phyloP scores from a whole-genome alignment of 192 early-diverging fungal species.

The Umbelopsis vinacea region DNA sequence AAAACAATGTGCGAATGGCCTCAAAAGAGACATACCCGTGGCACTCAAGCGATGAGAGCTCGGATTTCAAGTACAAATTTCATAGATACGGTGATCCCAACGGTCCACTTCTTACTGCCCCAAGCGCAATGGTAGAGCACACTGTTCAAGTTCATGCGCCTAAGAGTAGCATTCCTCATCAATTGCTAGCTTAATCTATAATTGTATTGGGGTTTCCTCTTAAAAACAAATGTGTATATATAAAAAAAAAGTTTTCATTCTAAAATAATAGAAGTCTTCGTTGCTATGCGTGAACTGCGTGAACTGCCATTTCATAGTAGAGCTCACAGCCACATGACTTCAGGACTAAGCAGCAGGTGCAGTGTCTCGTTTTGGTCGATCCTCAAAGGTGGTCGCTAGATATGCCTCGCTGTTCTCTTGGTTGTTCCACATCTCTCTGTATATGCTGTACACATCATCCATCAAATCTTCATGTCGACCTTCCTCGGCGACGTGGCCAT shows the following conservation, averaged over 20 bases:
- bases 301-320: background rate
- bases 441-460: constrained; percentile 66
- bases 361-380: constrained; percentile 3
- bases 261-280: background rate
- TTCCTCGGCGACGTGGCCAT: constrained; percentile 83
- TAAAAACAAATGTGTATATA: constrained; percentile 10
- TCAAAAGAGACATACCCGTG: constrained; percentile 21
- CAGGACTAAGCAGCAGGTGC: constrained; percentile 3
- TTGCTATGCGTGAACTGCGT: no score
- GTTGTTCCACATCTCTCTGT: constrained; percentile 88
- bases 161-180: background rate
- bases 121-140: constrained; percentile 29
- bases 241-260: background rate
- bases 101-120: background rate
- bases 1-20: constrained; percentile 24
- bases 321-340: background rate
- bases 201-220: background rate
- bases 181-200: constrained; percentile 5
- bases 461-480: constrained; percentile 86
- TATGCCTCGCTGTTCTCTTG: constrained; percentile 52
- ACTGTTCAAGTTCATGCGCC: constrained; percentile 22
- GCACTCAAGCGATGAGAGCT: constrained; percentile 8
- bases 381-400: constrained; percentile 12
- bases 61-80: constrained; percentile 26
- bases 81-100: constrained; percentile 22